Evolutionary conservation across 2,329 filamentous ascomycete genomes (phyloP), one percentile per base, ranked within the genome.

Genomic region (Cordyceps militaris): DNA sequence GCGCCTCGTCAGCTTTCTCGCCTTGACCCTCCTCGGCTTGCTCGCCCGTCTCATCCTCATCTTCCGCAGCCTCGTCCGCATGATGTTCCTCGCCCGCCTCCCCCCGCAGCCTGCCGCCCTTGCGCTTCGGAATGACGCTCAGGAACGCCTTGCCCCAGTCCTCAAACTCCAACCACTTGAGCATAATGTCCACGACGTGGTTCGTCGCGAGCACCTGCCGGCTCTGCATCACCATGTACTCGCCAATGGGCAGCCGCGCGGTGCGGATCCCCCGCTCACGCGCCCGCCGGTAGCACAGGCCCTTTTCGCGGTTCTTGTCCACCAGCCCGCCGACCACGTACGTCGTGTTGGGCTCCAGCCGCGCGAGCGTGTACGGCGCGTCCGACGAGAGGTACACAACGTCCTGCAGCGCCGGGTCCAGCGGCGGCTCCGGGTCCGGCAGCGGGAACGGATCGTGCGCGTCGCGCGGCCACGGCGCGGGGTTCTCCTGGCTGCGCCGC

Each of bases 171-270:
- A 99, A 73, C 91, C 92, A 99, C 63, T 85, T 86, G 47, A 96
- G 75, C 90, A 99, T 96, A 61, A 99, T 97, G 73, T 97, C 93
- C 48, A 94, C 83, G 1, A 99, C 94, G 67, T 99, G 94, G 68
- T 97, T 99, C 8, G 93, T 97, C 3, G 93, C 87, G 58, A 99
- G 76, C 4, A 99, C 89, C 65, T 87, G 84, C 32, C 94, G 84
- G 65, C 88, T 92, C 57, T 86, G 82, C 89, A 99, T 95, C 62
- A 91, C 82, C 78, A 99, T 87, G 71, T 90, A 97, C 61, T 97
- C 86, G n/a, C 91, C 91, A 65, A 99, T 97, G 0, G 94, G 94
- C 57, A 99, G 72, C 69, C 91, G 92, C 2, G 93, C 94, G 0
- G 94, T 97, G 62, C 87, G 87, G 65, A 99, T 84, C 0, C 89